Evolutionary conservation across 1,139 yeast species (phyloP), one percentile per base, ranked within the genome.

Genomic region (Kazachstania sp.): DNA sequence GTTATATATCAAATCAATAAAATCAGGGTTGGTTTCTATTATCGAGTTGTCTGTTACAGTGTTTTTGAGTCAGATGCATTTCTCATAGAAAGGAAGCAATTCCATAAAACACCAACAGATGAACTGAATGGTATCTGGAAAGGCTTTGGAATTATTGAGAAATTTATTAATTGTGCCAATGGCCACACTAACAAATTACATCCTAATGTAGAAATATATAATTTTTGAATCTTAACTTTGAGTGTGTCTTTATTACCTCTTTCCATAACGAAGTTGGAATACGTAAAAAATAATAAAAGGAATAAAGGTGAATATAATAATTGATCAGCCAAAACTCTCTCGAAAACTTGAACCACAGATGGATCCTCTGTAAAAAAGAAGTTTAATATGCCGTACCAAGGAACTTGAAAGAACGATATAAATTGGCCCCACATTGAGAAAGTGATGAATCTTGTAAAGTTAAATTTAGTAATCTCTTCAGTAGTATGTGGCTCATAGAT

Each of bases 111-210:
- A 30, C 95, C 87, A n/a, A 92, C 72, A 1, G 94, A 80, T 1
- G 95, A 83, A 49, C 95, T 83, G 62, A 92, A 90, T 0, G 97
- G 97, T 3, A 90, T 95, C 65, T 92, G 97, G 55, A 81, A 76
- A 51, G 77, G 75, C 47, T 81, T 71, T 0, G 97, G 97, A 61
- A 92, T 78, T 9, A 86, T 61, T 52, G 87, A 71, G 59, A 92
- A 92, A 65, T 92, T 92, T 56, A 90, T 71, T 57, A 92, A 86
- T 64, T 92, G 97, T 7, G 92, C 95, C 2, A 90, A 79, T 44
- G 95, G 95, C 98, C 98, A 92, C n/a, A 92, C 81, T 49, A 85
- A 73, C 64, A 83, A 86, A 64, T 88, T 90, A 48, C 83, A 79
- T 38, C 83, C 79, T 49, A 90, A 68, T 0, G 97, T 92, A 38